Evolutionary conservation across 2,329 filamentous ascomycete genomes (phyloP).

Genomic region (Aspergillus viridinutans): DNA sequence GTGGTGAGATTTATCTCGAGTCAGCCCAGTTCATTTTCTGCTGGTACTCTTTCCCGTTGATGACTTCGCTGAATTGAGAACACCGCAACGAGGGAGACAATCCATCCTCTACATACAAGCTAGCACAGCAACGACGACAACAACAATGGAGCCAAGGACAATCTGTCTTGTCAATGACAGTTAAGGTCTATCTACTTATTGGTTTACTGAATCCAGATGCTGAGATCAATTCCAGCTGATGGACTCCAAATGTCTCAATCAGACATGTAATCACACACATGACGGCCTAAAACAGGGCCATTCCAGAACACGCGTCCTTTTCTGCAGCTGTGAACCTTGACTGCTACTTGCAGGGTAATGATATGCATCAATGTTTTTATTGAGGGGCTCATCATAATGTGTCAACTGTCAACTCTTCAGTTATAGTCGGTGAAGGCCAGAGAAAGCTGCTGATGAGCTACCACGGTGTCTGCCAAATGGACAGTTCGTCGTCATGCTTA

Average conservation of each 20-base stretch:
- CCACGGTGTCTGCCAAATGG: too few relatives aligned
- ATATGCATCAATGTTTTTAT: neutral
- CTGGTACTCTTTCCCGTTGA: neutral
- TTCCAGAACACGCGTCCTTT: constrained; percentile 24
- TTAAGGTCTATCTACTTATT: neutral
- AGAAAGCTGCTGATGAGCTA: too few relatives aligned
- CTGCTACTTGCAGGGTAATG: neutral
- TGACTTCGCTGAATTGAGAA: neutral
- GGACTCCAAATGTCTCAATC: neutral
- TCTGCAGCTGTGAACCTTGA: neutral
- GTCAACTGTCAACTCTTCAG: neutral
- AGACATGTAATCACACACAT: neutral
- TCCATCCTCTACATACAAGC: neutral
- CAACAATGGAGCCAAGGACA: neutral
- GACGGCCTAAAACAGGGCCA: constrained; percentile 3
- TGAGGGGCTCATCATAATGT: neutral
- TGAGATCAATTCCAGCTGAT: neutral
- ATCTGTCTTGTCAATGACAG: neutral
- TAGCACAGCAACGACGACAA: too few relatives aligned
- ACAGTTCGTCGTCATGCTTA: too few relatives aligned
- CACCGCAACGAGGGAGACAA: neutral
- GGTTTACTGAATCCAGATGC: neutral
- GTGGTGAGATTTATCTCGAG: neutral
- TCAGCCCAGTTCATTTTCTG: neutral
- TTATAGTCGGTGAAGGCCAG: too few relatives aligned